Evolutionary conservation across 208 protist species (phyloP).

Genomic region (Acanthamoeba sp.): DNA sequence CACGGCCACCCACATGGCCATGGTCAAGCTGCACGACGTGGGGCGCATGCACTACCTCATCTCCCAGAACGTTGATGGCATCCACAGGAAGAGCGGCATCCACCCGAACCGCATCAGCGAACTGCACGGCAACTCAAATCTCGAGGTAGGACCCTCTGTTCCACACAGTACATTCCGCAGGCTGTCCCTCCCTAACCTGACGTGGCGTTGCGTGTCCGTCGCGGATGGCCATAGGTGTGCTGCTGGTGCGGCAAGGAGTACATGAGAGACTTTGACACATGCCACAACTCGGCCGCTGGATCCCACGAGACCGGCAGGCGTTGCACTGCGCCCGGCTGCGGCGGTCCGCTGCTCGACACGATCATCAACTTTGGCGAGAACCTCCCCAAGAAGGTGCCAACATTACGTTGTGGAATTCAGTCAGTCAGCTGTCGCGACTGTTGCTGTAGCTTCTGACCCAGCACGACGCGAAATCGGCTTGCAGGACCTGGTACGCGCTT

Average conservation of each 20-base stretch:
- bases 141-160: too few species aligned
- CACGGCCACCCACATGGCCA: constrained; percentile 80
- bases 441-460: too few species aligned
- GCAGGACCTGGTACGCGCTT: neutral
- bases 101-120: constrained; percentile 50
- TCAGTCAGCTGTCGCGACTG: neutral
- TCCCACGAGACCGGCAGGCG: constrained; percentile 68
- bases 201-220: too few species aligned
- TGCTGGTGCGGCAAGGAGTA: constrained; percentile 75
- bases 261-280: constrained; percentile 73
- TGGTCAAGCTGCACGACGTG: constrained; percentile 75
- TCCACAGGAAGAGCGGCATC: constrained; percentile 79
- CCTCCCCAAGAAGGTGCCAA: constrained; percentile 59
- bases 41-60: constrained; percentile 76
- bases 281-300: neutral
- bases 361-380: constrained; percentile 80
- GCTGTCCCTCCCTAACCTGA: too few species aligned
- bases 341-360: constrained; percentile 69
- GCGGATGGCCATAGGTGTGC: neutral
- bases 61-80: constrained; percentile 80
- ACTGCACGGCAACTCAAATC: constrained; percentile 79
- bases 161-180: too few species aligned
- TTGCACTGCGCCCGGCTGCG: constrained; percentile 54
- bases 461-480: neutral
- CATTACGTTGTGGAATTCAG: neutral